phyloP scores from a whole-genome alignment of 371 early-diverging fungal genomes.

The Syncephalastrum monosporum region DNA sequence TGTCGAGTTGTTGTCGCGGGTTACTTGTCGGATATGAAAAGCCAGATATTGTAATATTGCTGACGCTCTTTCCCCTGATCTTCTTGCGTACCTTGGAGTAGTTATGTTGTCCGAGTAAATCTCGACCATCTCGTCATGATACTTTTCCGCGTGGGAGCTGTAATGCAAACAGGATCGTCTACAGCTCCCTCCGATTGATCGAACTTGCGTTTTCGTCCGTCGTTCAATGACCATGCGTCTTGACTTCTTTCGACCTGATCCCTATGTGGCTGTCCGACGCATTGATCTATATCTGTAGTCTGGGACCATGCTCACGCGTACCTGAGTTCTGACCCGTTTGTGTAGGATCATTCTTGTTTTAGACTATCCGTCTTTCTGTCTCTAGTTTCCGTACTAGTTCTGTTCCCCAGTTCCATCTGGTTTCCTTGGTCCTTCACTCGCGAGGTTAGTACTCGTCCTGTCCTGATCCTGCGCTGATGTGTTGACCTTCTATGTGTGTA shows the following conservation, averaged over 20 bases:
- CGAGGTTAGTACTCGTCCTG: too few relatives aligned
- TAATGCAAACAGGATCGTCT: conserved; percentile 16
- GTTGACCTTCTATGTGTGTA: too few relatives aligned
- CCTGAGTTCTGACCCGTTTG: too few relatives aligned
- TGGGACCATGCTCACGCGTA: too few relatives aligned
- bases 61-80: conserved; percentile 21
- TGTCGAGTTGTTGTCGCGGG: too few relatives aligned
- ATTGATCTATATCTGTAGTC: background rate
- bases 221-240: conserved; percentile 17
- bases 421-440: too few relatives aligned
- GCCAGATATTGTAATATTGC: conserved; percentile 5
- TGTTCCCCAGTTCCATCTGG: too few relatives aligned
- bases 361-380: too few relatives aligned
- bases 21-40: conserved; percentile 1
- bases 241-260: background rate
- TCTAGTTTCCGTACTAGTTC: too few relatives aligned
- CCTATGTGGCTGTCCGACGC: conserved; percentile 13
- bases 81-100: conserved; percentile 16
- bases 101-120: conserved; percentile 22
- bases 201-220: conserved; percentile 13
- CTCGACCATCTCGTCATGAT: conserved; percentile 7
- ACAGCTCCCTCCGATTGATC: conserved; percentile 25
- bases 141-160: conserved; percentile 11
- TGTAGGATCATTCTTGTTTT: too few relatives aligned
- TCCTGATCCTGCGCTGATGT: too few relatives aligned